Evolutionary conservation across 371 early-diverging fungal species (phyloP), one percentile per base, ranked within the genome.

Genomic region (Rhizopus microsporus): DNA sequence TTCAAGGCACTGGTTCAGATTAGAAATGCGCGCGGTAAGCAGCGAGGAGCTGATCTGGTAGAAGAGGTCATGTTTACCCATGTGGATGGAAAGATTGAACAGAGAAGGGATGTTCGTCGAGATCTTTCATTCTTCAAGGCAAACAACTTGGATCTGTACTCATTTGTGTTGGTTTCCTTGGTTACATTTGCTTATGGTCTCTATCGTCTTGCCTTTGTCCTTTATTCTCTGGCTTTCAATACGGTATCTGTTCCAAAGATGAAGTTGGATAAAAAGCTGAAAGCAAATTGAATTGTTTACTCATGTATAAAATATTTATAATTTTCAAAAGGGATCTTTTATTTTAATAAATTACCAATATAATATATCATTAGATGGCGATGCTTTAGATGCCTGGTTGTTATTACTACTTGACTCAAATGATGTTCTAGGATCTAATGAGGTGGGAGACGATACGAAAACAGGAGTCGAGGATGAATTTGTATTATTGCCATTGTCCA

Each of bases 71-170:
- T 64, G 7, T 71, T 57, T 42, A 23, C 56, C 5, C 17, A 32
- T 16, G 40, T 45, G 5, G 50, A 33, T 39, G 68, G 63, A 4
- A 15, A 48, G n/a, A 12, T 74, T 5, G 57, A 59, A 10, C 64
- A 72, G 33, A 61, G 69, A 1, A 34, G 47, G 23, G 59, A 57
- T 7, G 59, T 48, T 1, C 38, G 44, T 17, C 50, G 57, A 17
- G 17, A 61, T 7, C 37, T 68, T 45, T 56, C 63, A n/a, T 69
- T 45, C 30, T n/a, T 65, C 15, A 66, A 64, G 15, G 59, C 65
- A 5, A 34, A 72, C 29, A 66, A 72, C 40, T 4, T 66, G 15
- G 73, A 72, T 34, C 9, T 72, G 3, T 58, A 23, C 23, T 23
- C 23, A 23, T 23, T 23, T 23, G 23, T 23, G 53, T 45, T 23